phyloP scores from a whole-genome alignment of 495 filamentous ascomycete species.

The Penicillium egyptiacum region DNA sequence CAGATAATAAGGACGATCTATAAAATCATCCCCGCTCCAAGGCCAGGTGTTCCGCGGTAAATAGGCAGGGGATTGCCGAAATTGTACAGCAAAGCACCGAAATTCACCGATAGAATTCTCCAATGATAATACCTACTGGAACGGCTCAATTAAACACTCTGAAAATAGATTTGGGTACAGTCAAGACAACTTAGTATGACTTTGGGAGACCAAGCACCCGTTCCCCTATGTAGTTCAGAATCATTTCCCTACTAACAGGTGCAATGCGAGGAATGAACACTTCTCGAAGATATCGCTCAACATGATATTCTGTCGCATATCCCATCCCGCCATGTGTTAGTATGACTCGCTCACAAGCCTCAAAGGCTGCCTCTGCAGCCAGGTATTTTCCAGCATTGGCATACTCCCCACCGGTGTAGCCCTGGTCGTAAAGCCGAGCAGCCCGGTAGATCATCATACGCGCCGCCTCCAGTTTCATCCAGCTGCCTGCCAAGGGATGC shows the following conservation, averaged over 20 bases:
- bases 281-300: constrained; percentile 73
- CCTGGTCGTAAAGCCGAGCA: constrained; percentile 61
- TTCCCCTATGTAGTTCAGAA: constrained; percentile 73
- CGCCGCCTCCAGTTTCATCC: constrained; percentile 76
- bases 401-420: constrained; percentile 34
- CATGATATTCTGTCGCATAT: constrained; percentile 75
- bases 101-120: too few species aligned
- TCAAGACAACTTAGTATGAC: constrained; percentile 41
- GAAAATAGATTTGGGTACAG: background rate
- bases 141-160: background rate
- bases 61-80: too few species aligned
- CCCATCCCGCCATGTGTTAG: constrained; percentile 73
- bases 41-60: too few species aligned
- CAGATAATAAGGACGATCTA: too few species aligned
- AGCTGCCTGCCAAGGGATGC: constrained; percentile 70
- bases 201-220: constrained; percentile 55
- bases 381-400: constrained; percentile 59
- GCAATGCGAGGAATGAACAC: constrained; percentile 73
- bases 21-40: too few species aligned
- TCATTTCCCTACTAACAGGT: constrained; percentile 76
- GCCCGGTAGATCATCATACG: constrained; percentile 76
- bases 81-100: too few species aligned
- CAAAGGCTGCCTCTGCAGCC: constrained; percentile 74
- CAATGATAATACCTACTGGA: too few species aligned
- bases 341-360: constrained; percentile 67